Conservation (phyloP, 148 eudicot genomes). For the Persicaria maculosa region DNA sequence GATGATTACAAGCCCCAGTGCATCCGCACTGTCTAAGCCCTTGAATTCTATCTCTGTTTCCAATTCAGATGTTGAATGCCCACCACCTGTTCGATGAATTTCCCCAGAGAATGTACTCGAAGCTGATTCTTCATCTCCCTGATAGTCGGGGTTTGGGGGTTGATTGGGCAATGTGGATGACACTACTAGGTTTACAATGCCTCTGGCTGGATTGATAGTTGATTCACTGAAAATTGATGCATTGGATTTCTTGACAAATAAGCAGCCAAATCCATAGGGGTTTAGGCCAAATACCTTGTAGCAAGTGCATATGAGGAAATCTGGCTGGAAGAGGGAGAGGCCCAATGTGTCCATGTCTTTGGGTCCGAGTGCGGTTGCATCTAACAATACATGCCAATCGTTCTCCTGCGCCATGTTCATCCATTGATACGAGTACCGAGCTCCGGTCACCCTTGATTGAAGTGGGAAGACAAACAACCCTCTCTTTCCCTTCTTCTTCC, state of each 20-base stretch:
- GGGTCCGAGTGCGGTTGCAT: constrained; percentile 91
- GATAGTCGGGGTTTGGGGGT: constrained; percentile 11
- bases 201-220: constrained; percentile 46
- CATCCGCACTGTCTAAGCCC: constrained; percentile 77
- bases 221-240: constrained; percentile 43
- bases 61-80: not conserved
- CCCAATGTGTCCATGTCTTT: constrained; percentile 95
- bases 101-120: not conserved
- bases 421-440: constrained; percentile 95
- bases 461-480: constrained; percentile 85
- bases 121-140: constrained; percentile 14
- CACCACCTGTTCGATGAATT: constrained; percentile 5
- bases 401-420: constrained; percentile 84
- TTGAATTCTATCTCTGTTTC: constrained; percentile 27
- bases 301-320: constrained; percentile 77
- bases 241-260: constrained; percentile 78
- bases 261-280: constrained; percentile 89
- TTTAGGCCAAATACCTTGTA: constrained; percentile 92
- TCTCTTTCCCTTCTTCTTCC: constrained; percentile 31
- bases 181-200: constrained; percentile 20
- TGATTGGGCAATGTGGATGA: constrained; percentile 6
- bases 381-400: constrained; percentile 94
- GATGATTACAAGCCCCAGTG: constrained; percentile 53
- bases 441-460: constrained; percentile 78
- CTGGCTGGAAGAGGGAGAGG: constrained; percentile 71